These are phyloP conservation scores for Teratosphaeria zuluensis DNA, from an alignment of 2,329 filamentous ascomycete genomes.

Conservation along the genomic window DNA sequence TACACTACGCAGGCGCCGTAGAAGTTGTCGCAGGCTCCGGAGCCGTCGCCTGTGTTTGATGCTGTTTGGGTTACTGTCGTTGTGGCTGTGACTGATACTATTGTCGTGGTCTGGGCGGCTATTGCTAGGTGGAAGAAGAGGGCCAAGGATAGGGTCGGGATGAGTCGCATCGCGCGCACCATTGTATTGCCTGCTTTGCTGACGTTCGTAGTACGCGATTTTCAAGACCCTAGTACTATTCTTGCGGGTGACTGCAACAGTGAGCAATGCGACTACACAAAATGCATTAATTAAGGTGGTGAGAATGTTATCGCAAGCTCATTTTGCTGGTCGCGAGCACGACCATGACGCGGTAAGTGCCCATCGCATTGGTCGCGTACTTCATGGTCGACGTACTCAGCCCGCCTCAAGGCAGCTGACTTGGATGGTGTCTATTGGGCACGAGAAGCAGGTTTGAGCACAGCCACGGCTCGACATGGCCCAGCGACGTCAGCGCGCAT, in stretches of 20 bases:
- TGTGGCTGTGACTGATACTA: conserved; percentile 4
- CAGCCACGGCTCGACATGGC: neutral
- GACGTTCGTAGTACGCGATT: neutral
- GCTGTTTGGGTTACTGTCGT: conserved; percentile 3
- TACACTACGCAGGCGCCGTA: conserved; percentile 7
- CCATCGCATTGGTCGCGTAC: neutral
- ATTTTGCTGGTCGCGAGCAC: neutral
- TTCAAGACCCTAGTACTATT: too few species aligned
- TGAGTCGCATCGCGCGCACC: neutral
- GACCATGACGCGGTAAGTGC: neutral
- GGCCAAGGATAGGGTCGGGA: neutral
- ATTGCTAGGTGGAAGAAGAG: neutral
- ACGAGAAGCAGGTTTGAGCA: neutral
- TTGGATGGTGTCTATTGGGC: neutral
- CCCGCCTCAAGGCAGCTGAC: neutral
- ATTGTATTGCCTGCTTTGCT: neutral
- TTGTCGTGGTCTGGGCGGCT: conserved; percentile 1
- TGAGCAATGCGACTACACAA: too few species aligned
- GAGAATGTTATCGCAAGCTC: neutral
- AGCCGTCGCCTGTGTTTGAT: neutral
- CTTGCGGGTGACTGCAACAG: too few species aligned
- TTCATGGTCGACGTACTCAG: neutral
- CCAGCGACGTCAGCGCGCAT: neutral
- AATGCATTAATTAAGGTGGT: neutral
- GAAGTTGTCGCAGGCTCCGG: conserved; percentile 7